Evolutionary conservation across 1,139 yeast species (phyloP), one percentile per base, ranked within the genome.

Genomic region (Taphrina sp.): DNA sequence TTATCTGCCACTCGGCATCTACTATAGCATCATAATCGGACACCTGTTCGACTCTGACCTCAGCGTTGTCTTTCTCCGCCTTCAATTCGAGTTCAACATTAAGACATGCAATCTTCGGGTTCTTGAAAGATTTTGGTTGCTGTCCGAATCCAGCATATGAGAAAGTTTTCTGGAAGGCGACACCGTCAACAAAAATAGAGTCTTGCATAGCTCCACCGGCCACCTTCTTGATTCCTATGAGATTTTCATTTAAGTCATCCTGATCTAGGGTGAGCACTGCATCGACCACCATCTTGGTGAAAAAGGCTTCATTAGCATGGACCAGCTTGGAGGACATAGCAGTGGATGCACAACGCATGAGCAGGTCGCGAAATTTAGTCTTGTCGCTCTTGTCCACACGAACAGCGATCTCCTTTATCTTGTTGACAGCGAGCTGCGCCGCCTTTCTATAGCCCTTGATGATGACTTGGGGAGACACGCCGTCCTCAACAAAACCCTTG

Each of bases 1-100:
- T 92, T 62, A 92, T 86, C 69, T 87, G 82, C 97, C 98, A 92
- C 72, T 92, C 99, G 23, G 99, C 98, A 72, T 92, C 97, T 35
- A 92, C 99, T 58, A 92, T 85, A 36, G 85, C 90, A 73, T 92
- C 98, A 72, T 94, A 92, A 65, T 92, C 96, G 60, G 82, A 80
- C 54, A 92, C 97, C 68, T 89, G 85, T 65, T 88, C 95, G 53
- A 92, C 95, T 65, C 98, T 81, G 29, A 92, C 97, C 74, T 92
- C 99, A n/a, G 99, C 99, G 69, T 92, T 92, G 70, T 92, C 99
- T 74, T 88, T 90, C 73, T 92, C 99, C 1, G 98, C 97, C 74
- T 92, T 92, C 67, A 92, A 80, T 73, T 92, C 99, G 63, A 92
- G 77, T 70, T 92, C 99, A 36, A 94, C 92, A 68, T 94, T 92